These are phyloP conservation scores for Rostrohypoxylon terebratum DNA, from an alignment of 495 filamentous ascomycete genomes.

Conservation along the genomic window DNA sequence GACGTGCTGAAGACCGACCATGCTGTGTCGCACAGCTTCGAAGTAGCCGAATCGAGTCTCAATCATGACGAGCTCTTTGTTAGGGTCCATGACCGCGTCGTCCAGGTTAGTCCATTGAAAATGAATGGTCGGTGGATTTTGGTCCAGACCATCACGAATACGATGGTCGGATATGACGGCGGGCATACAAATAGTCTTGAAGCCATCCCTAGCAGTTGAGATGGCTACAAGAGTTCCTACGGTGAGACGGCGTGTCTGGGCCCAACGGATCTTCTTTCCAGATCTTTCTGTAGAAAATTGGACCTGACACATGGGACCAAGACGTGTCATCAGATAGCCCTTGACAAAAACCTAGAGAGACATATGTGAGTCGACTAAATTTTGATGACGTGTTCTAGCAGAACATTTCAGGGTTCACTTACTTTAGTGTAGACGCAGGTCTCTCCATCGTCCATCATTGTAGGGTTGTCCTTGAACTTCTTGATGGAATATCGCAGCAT, in stretches of 20 bases:
- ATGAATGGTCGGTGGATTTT: slow-evolving; percentile 78
- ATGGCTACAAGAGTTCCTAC: slow-evolving; percentile 78
- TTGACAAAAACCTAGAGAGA: slow-evolving; percentile 70
- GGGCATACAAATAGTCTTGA: slow-evolving; percentile 73
- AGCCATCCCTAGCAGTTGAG: slow-evolving; percentile 71
- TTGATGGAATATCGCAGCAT: slow-evolving; percentile 70
- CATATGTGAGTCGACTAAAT: slow-evolving; percentile 12
- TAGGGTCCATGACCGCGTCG: slow-evolving; percentile 74
- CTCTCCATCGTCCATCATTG: slow-evolving; percentile 65
- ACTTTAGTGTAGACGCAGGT: slow-evolving; percentile 82
- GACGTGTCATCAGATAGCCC: slow-evolving; percentile 69
- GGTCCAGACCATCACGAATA: slow-evolving; percentile 64
- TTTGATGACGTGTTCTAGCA: background rate
- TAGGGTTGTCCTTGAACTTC: slow-evolving; percentile 56
- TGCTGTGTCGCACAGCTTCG: slow-evolving; percentile 76
- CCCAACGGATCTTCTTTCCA: slow-evolving; percentile 79
- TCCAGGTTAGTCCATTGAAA: slow-evolving; percentile 73
- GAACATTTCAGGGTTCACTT: slow-evolving; percentile 30
- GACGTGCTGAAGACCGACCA: slow-evolving; percentile 80
- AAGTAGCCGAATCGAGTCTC: slow-evolving; percentile 78
- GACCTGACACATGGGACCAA: slow-evolving; percentile 74
- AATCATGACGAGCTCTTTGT: slow-evolving; percentile 80
- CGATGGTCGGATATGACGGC: slow-evolving; percentile 80
- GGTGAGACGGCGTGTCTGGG: slow-evolving; percentile 77
- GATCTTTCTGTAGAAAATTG: slow-evolving; percentile 77